Base-by-base conservation (phyloP, 202 grass and related monocot species). In the Setaria viridis region DNA sequence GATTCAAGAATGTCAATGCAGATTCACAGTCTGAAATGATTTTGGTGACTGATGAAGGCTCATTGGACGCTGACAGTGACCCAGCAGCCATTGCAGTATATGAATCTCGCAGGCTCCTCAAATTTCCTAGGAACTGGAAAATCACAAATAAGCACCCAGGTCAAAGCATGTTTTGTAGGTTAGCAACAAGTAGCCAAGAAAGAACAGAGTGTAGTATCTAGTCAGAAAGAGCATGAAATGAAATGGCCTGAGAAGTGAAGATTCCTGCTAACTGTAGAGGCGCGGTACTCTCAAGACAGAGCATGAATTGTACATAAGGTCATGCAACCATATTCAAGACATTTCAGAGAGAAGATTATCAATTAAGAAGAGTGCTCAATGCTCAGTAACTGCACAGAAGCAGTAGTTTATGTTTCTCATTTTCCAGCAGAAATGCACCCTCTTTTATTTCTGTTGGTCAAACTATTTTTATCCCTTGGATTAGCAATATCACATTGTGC, bases 11-110 rank as follows among this genome's bases (percentile, higher is more conserved):
- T 59, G 97, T 96, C 42, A 99, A 77, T 9, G 97, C 91, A 46
- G 97, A 94, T 93, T 99, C 97, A 35, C 93, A 96, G 32, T 99
- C 97, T 59, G 94, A 90, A 70, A 99, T 94, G 70, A 96, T 93
- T 85, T 99, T 99, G 8, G 91, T 82, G 79, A 95, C 90, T 0
- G 93, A 99, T 4, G 93, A 96, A 79, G 93, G 93, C 55, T 96
- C 92, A 14, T 93, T 94, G 25, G 88, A 94, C 14, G 94, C 85
- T 6, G 93, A 92, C 37, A 86, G 81, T 55, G 90, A 99, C 2
- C 97, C 97, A 32, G 86, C 80, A 29, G 91, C 90, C 97, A 99
- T 99, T 30, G 88, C 88, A 45, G 86, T 80, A 84, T 99, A 99
- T 17, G 97, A 96, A 85, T 99, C 97, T 41, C 91, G 86, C 39